Base-by-base conservation (phyloP, 2,329 filamentous ascomycete species). In the Eurotiales sp. region DNA sequence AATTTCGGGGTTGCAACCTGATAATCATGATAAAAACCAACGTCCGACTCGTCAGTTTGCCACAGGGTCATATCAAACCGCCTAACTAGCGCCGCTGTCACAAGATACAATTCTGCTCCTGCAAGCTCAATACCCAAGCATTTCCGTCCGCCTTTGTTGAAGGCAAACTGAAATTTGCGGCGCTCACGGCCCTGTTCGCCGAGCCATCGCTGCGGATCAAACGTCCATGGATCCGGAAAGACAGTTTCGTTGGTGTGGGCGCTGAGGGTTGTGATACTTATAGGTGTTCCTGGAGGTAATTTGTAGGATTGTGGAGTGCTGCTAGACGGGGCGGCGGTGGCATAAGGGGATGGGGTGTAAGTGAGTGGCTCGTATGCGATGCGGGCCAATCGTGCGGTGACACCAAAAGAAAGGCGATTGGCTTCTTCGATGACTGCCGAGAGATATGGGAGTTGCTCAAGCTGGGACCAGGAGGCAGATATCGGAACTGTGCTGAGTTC, bases 191-290 rank as follows among this genome's bases (percentile, higher is more conserved):
- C 65, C 59, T 17, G 57, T 46, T 46, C 59, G 51, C 32, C 64
- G 52, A 74, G 57, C 72, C 72, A 76, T 27, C 72, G 66, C 50
- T 74, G 68, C 0, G 72, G 72, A 3, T 68, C 59, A 47, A 71
- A 75, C 0, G 46, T 29, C 14, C 57, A 50, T 2, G 65, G 62
- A 12, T 67, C 49, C 0, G 68, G 69, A 58, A 74, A 75, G 23
- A 72, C 64, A 2, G 64, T 19, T 59, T 54, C 44, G 5, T 55
- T 52, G 4, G 56, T 56, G 41, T 58, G 65, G 19, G 71, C 51
- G 25, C 69, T 64, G 2, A 66, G 58, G 8, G 69, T 68, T 0
- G 65, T 69, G 58, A 69, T 71, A 22, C 67, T 67, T 7, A 72
- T 41, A 3, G 63, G 65, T 0, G 69, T 73, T n/a, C 64, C 58